Base-by-base conservation (phyloP, 257 asterid species). In the Ballota nigra region DNA sequence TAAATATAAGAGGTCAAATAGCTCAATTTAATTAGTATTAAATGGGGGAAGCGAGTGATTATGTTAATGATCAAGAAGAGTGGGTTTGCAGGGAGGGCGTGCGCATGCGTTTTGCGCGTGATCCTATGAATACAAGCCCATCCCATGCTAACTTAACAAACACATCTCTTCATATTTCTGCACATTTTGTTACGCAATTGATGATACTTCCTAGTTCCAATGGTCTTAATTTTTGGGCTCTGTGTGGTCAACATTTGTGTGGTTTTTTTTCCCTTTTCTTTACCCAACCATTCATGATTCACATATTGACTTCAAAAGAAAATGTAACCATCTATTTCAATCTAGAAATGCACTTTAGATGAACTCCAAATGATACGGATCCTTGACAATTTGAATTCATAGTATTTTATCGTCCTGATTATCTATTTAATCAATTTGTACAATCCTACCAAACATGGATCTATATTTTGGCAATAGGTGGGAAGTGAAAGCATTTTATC, bases 61-160 rank as follows among this genome's bases (percentile, higher is more conserved):
- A 40, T 40, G 28, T 12, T 64, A 40, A 15, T 16, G 69, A 40
- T 9, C 2, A 26, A 49, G 31, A 67, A 67, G 31, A n/a, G 72
- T 29, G 49, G 60, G 19, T 49, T 8, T 19, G 62, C 49, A 23
- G 47, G 38, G 58, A 63, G 66, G 18, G 58, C 28, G 57, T 38
- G 43, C 41, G 66, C 74, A 45, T 56, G 74, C 74, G 57, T 3
- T 34, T 38, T 38, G 55, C 74, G 74, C 74, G 26, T 57, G 74
- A 69, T 69, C 73, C 63, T 52, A 52, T 18, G 16, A 52, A 9
- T 20, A 38, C 23, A 66, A 26, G 3, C 11, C 56, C 64, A 68
- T 3, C 28, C 56, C 73, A 68, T 70, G 74, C 57, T 63, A 40
- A 57, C 74, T 29, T 56, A 20, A 10, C 34, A 57, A 57, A 18